Conservation (phyloP, 345 rosid species). For the Populus tremula region DNA sequence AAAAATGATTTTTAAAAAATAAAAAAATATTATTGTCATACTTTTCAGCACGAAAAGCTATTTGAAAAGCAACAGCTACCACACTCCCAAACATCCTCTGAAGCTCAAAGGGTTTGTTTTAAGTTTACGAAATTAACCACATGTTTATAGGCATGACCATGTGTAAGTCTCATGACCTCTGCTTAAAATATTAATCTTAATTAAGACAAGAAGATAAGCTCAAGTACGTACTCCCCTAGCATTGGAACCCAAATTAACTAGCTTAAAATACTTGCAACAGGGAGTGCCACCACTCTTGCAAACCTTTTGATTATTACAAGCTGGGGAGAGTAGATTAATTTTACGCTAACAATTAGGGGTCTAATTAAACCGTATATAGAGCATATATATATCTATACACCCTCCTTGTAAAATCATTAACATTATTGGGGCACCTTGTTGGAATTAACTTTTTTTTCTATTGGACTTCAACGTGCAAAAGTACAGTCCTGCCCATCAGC, state of each 20-base stretch:
- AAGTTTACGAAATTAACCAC: constrained; percentile 31
- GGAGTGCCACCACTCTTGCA: not conserved
- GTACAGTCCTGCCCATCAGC: constrained; percentile 5
- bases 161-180: not conserved
- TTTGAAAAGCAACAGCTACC: too few relatives aligned
- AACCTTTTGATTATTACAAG: not conserved
- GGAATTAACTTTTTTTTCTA: not conserved
- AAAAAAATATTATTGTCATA: too few relatives aligned
- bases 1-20: too few relatives aligned
- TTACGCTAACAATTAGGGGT: not conserved
- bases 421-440: not conserved
- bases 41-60: too few relatives aligned
- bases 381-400: not conserved
- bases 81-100: too few relatives aligned
- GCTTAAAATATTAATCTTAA: constrained; percentile 7
- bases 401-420: not conserved
- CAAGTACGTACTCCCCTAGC: constrained; percentile 23
- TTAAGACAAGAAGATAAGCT: constrained; percentile 22
- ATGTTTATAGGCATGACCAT: constrained; percentile 16
- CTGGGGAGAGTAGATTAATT: not conserved
- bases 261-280: constrained; percentile 13
- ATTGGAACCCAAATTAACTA: too few relatives aligned
- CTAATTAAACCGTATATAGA: not conserved
- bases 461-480: not conserved
- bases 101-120: constrained; percentile 21